Evolutionary conservation across 148 eudicot genomes (phyloP).

Genomic region (Selenicereus undatus): DNA sequence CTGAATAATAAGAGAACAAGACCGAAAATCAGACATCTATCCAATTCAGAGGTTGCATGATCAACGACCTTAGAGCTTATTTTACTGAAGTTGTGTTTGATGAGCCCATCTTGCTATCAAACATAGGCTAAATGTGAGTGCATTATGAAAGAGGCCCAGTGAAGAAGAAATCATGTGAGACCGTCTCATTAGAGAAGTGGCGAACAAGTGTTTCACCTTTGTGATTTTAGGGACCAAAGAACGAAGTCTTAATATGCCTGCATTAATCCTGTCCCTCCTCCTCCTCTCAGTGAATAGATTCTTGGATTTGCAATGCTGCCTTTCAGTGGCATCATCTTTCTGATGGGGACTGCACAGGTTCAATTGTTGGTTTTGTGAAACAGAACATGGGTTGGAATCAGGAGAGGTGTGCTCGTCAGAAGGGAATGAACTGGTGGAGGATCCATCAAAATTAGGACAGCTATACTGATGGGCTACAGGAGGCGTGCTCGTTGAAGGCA

Average conservation of each 20-base stretch:
- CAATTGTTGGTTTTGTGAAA: constrained; percentile 30
- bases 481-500: constrained; percentile 20
- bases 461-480: constrained; percentile 23
- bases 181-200: neutral
- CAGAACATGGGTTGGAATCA: constrained; percentile 33
- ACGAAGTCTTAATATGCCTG: constrained; percentile 49
- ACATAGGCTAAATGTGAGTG: too few species aligned
- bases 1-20: constrained; percentile 25
- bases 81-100: neutral
- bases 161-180: neutral
- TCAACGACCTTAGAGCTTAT: neutral
- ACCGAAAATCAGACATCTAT: neutral
- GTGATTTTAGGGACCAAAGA: constrained; percentile 80
- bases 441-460: constrained; percentile 38
- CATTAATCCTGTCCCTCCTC: constrained; percentile 49
- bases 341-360: constrained; percentile 6
- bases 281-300: constrained; percentile 56
- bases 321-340: constrained; percentile 1
- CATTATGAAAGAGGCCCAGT: neutral
- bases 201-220: constrained; percentile 40
- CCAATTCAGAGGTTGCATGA: neutral
- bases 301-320: constrained; percentile 42
- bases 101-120: neutral
- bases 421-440: constrained; percentile 54
- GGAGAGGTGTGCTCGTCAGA: constrained; percentile 35